These are phyloP conservation scores for Hyphopichia khmerensis DNA, from an alignment of 1,139 yeast genomes.

Conservation along the genomic window DNA sequence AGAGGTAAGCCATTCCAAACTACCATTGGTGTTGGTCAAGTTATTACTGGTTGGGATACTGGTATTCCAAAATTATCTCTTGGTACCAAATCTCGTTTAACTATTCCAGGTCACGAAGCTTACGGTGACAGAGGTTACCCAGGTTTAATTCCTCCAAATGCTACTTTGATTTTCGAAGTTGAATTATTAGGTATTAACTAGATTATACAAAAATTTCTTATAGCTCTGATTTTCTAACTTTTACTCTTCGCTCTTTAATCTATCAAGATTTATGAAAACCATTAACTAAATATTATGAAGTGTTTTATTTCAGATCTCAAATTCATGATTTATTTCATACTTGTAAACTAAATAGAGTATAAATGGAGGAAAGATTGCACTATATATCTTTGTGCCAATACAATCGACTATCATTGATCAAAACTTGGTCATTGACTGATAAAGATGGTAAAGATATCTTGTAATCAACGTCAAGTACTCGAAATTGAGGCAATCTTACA, in stretches of 20 bases:
- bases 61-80: slow-evolving; percentile 88
- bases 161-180: slow-evolving; percentile 89
- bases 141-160: slow-evolving; percentile 93
- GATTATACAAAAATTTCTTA: too few species aligned
- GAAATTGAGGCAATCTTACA: slow-evolving; percentile 47
- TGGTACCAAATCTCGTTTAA: slow-evolving; percentile 88
- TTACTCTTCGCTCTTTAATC: too few species aligned
- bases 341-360: too few species aligned
- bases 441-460: slow-evolving; percentile 62
- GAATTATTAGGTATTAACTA: slow-evolving; percentile 83
- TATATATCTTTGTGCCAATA: slow-evolving; percentile 12
- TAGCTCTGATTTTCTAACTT: too few species aligned
- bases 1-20: slow-evolving; percentile 95
- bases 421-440: slow-evolving; percentile 37
- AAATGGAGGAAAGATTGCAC: too few species aligned
- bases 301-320: too few species aligned
- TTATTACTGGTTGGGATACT: slow-evolving; percentile 94
- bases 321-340: too few species aligned
- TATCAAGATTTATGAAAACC: too few species aligned
- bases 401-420: slow-evolving; percentile 14
- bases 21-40: slow-evolving; percentile 92
- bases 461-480: slow-evolving; percentile 64
- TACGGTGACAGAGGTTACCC: slow-evolving; percentile 96
- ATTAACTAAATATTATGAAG: too few species aligned
- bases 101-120: slow-evolving; percentile 91